Evolutionary conservation across 2,329 filamentous ascomycete species (phyloP).

Genomic region (Microcyclospora pomicola): DNA sequence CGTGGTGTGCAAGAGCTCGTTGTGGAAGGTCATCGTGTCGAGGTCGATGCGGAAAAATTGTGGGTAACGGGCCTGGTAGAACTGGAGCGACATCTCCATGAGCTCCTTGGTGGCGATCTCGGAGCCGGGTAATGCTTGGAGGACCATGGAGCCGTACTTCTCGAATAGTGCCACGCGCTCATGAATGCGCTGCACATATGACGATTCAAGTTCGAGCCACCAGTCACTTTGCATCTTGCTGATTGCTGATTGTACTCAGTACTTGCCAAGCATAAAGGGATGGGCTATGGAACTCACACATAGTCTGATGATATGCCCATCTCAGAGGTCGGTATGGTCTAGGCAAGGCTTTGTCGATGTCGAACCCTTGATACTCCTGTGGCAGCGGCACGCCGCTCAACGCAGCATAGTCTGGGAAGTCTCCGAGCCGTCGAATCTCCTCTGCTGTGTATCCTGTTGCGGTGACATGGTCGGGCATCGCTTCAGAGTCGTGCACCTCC

Average conservation of each 20-base stretch:
- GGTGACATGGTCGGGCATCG: constrained; percentile 24
- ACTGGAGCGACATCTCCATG: constrained; percentile 76
- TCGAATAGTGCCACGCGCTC: constrained; percentile 54
- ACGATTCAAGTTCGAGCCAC: constrained; percentile 78
- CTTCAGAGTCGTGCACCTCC: constrained; percentile 9
- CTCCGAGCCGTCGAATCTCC: constrained; percentile 56
- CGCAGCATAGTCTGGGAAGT: constrained; percentile 66
- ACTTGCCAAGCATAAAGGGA: neutral
- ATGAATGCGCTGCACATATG: constrained; percentile 52
- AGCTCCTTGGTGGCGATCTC: constrained; percentile 72
- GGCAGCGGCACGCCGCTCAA: constrained; percentile 65
- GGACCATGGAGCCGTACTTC: constrained; percentile 48
- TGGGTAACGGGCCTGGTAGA: constrained; percentile 65
- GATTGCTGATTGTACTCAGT: constrained; percentile 40
- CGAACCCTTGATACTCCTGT: constrained; percentile 47
- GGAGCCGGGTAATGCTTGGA: constrained; percentile 57
- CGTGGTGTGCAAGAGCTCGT: constrained; percentile 50
- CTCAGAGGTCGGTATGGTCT: constrained; percentile 69
- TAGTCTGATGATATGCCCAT: constrained; percentile 80
- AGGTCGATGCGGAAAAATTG: constrained; percentile 51
- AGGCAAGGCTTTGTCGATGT: constrained; percentile 53
- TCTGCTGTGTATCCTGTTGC: constrained; percentile 56
- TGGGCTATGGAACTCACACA: constrained; percentile 48
- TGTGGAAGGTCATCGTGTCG: constrained; percentile 47
- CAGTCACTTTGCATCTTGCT: constrained; percentile 68